phyloP scores from a whole-genome alignment of 2,329 filamentous ascomycete genomes.

The Emergomyces pasteurianus region DNA sequence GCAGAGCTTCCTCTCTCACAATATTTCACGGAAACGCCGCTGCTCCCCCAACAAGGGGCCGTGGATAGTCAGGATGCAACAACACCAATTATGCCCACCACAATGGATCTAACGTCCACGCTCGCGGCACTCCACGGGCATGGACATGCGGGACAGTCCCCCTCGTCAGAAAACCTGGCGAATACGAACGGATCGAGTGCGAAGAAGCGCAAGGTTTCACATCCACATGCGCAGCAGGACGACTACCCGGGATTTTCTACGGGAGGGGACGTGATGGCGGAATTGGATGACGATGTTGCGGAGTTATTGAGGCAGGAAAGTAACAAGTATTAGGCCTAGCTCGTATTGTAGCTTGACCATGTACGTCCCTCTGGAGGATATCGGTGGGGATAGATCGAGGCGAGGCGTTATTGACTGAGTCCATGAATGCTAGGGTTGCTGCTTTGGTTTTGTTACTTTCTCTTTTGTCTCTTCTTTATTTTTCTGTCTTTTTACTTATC shows the following conservation, averaged over 20 bases:
- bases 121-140: constrained; percentile 9
- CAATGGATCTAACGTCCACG: constrained; percentile 11
- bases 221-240: constrained; percentile 19
- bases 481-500: not conserved
- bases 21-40: not conserved
- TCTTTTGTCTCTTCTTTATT: not conserved
- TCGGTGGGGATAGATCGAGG: too few species aligned
- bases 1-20: constrained; percentile 10
- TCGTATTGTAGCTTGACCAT: not conserved
- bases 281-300: constrained; percentile 50
- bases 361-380: not conserved
- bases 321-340: constrained; percentile 10
- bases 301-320: constrained; percentile 43
- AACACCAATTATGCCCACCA: constrained; percentile 15
- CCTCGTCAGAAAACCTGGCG: constrained; percentile 11
- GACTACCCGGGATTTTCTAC: constrained; percentile 36
- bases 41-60: not conserved
- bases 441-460: not conserved
- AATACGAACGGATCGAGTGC: constrained; percentile 19
- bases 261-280: constrained; percentile 43
- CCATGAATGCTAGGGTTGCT: not conserved
- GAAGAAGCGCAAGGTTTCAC: constrained; percentile 40
- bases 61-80: constrained; percentile 11
- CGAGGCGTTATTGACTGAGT: too few species aligned
- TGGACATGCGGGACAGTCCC: constrained; percentile 10